Percentiles rank a stretch among this genome's conserved stretches.
Evolutionary conservation across 352 stramenopile genomes (phyloP).

Genomic region (Phytophthora idaei): DNA sequence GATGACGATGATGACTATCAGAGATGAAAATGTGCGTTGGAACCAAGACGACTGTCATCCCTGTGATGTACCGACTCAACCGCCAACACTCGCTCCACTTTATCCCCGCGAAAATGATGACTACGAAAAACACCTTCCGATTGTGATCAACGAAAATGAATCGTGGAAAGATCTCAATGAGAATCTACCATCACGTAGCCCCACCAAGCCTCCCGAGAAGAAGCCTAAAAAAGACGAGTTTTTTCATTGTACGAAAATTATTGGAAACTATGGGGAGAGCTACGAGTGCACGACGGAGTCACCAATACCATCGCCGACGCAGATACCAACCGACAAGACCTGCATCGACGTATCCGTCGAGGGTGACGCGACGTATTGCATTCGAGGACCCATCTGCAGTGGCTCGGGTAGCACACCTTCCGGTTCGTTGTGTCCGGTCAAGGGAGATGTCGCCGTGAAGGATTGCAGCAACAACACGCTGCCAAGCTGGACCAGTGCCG

Average conservation of each 20-base stretch:
- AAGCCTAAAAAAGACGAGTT: conserved; percentile 6
- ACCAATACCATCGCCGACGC: background rate
- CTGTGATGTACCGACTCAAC: conserved; percentile 25
- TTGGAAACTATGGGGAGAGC: conserved; percentile 10
- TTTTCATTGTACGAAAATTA: conserved; percentile 15
- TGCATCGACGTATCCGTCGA: conserved; percentile 26
- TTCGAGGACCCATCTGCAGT: conserved; percentile 44
- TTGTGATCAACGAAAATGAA: conserved; percentile 9
- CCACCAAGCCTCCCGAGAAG: background rate
- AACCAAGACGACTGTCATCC: conserved; percentile 27
- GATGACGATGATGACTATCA: too few relatives aligned
- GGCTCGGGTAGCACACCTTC: conserved; percentile 28
- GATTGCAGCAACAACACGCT: conserved; percentile 57
- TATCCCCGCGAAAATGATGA: conserved; percentile 14
- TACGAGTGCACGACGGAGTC: conserved; percentile 9
- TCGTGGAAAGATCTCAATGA: conserved; percentile 14
- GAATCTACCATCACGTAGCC: background rate
- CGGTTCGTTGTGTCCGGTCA: conserved; percentile 42
- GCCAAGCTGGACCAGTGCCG: conserved; percentile 46
- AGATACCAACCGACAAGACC: background rate
- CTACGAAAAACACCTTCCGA: conserved; percentile 11
- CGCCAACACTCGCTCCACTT: conserved; percentile 12
- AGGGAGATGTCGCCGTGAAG: conserved; percentile 44
- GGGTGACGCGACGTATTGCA: conserved; percentile 52
- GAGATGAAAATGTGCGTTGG: conserved; percentile 16